Percentiles rank a stretch among this genome's conserved stretches.
Evolutionary conservation across 2,329 filamentous ascomycete genomes (phyloP).

Genomic region (Fusarium brevicatenulatum): DNA sequence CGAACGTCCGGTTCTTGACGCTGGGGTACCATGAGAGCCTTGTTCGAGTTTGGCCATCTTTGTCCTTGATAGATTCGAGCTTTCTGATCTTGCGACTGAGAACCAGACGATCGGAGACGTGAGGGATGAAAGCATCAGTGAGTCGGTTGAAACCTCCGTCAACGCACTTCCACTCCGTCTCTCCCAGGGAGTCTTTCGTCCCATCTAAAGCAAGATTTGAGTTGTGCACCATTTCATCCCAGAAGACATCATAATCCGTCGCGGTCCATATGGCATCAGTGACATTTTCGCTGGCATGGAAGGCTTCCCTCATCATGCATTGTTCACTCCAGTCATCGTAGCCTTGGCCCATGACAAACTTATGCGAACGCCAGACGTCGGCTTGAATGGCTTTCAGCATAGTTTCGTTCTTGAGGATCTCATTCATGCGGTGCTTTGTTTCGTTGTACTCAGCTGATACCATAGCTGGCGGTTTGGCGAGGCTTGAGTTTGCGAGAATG

Average conservation of each 20-base stretch:
- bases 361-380: conserved; percentile 17
- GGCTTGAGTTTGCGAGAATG: not conserved
- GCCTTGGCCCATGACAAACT: conserved; percentile 4
- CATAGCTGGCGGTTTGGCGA: not conserved
- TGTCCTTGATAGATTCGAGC: not conserved
- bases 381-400: conserved; percentile 6
- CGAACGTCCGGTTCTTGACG: conserved; percentile 57
- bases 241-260: conserved; percentile 21
- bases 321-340: conserved; percentile 18
- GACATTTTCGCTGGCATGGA: conserved; percentile 12
- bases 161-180: conserved; percentile 25
- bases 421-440: conserved; percentile 15
- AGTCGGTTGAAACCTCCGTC: conserved; percentile 18
- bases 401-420: conserved; percentile 28
- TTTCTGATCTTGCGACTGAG: not conserved
- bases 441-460: conserved; percentile 9
- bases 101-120: not conserved
- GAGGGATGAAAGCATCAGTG: not conserved
- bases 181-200: not conserved
- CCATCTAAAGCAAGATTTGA: conserved; percentile 21
- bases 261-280: conserved; percentile 16
- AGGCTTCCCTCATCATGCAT: conserved; percentile 8
- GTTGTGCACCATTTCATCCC: conserved; percentile 28
- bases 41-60: not conserved
- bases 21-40: conserved; percentile 48